Percentiles rank a stretch among this genome's conserved stretches.
Conservation (phyloP, 441 rosid species). For the Theobroma grandiflorum region DNA sequence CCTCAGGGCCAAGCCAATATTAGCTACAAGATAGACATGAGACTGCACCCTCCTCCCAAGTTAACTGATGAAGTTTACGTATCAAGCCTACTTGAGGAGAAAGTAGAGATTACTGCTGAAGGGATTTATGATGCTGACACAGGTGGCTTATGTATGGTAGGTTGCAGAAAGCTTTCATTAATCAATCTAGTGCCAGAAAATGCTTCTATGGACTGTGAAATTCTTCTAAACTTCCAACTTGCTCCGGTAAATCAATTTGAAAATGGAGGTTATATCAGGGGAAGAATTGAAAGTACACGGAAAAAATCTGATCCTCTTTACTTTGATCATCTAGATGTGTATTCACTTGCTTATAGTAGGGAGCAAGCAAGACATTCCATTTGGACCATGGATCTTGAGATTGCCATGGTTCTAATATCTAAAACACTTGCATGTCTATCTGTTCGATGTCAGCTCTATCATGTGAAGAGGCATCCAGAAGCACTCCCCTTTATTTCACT, state of each 20-base stretch:
- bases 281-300: slow-evolving; percentile 45
- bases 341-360: slow-evolving; percentile 19
- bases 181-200: neutral
- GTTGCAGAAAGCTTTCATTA: slow-evolving; percentile 28
- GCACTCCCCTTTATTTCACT: slow-evolving; percentile 38
- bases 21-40: slow-evolving; percentile 41
- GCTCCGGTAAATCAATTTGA: slow-evolving; percentile 29
- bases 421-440: slow-evolving; percentile 37
- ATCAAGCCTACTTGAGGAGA: neutral
- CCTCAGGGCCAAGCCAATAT: slow-evolving; percentile 22
- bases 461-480: slow-evolving; percentile 36
- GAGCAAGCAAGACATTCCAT: neutral
- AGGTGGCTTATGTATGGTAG: slow-evolving; percentile 38
- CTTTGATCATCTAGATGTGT: slow-evolving; percentile 31
- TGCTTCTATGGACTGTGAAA: slow-evolving; percentile 41
- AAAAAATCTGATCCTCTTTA: slow-evolving; percentile 36
- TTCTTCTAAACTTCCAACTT: slow-evolving; percentile 39
- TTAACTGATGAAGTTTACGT: neutral
- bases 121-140: slow-evolving; percentile 42
- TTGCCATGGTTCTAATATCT: slow-evolving; percentile 32
- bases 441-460: slow-evolving; percentile 33
- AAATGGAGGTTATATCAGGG: slow-evolving; percentile 31
- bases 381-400: slow-evolving; percentile 35
- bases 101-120: slow-evolving; percentile 45
- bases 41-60: neutral